Percentiles rank a stretch among this genome's conserved stretches.
These are phyloP conservation scores for Candida quercuum DNA, from an alignment of 805 yeast species.

Conservation along the genomic window DNA sequence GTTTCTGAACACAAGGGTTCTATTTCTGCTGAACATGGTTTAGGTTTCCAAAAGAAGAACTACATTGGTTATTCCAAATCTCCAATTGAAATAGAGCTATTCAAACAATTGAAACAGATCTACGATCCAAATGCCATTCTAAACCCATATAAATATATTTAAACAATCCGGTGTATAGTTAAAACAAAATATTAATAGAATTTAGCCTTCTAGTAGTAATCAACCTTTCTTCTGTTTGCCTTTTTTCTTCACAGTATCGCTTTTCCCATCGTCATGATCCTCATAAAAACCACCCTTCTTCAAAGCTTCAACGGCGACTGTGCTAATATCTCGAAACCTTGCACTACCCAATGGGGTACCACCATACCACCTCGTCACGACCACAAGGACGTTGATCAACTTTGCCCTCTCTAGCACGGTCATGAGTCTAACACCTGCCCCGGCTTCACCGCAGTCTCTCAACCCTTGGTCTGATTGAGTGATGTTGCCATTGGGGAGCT, in stretches of 20 bases:
- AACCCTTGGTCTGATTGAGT: slow-evolving; percentile 45
- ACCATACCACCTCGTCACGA: slow-evolving; percentile 81
- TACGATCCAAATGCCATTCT: slow-evolving; percentile 89
- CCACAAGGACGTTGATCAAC: slow-evolving; percentile 50
- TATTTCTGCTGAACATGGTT: slow-evolving; percentile 94
- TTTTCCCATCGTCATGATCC: neutral
- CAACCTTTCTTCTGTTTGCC: neutral
- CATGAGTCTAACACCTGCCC: slow-evolving; percentile 60
- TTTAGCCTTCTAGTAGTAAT: too few relatives aligned
- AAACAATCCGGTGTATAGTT: slow-evolving; percentile 11
- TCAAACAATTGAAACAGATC: slow-evolving; percentile 71
- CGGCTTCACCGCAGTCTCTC: slow-evolving; percentile 68
- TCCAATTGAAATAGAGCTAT: slow-evolving; percentile 61
- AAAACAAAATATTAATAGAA: too few relatives aligned
- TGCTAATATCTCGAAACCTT: slow-evolving; percentile 62
- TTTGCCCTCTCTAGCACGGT: slow-evolving; percentile 46
- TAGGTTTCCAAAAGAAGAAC: slow-evolving; percentile 94
- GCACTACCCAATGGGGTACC: slow-evolving; percentile 70
- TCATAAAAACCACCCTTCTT: slow-evolving; percentile 29
- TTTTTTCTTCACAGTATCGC: neutral
- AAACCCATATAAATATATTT: slow-evolving; percentile 92
- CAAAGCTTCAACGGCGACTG: slow-evolving; percentile 49
- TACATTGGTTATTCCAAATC: slow-evolving; percentile 83
- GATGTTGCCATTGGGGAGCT: slow-evolving; percentile 6
- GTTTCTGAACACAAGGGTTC: slow-evolving; percentile 70